phyloP scores from a whole-genome alignment of 177 flowering plant genomes.

The Telopea speciosissima region DNA sequence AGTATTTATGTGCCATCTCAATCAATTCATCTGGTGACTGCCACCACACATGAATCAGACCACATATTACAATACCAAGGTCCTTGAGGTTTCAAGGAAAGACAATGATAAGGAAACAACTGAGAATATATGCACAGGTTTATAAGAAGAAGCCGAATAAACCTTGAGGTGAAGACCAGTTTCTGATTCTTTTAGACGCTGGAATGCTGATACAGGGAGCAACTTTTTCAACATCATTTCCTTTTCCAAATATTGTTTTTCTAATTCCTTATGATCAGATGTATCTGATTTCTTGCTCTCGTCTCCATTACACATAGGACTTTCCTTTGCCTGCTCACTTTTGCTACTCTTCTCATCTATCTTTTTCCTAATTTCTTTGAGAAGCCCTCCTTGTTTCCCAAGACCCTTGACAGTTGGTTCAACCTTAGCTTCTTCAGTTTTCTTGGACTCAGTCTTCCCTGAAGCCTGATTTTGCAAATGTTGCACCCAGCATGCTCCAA shows the following conservation, averaged over 20 bases:
- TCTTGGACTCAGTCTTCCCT: conserved; percentile 63
- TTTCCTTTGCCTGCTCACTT: conserved; percentile 44
- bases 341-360: conserved; percentile 39
- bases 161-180: conserved; percentile 94
- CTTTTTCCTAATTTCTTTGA: conserved; percentile 78
- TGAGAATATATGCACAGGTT: not conserved
- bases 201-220: conserved; percentile 64
- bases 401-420: conserved; percentile 90
- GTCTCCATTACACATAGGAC: conserved; percentile 19
- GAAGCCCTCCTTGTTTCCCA: conserved; percentile 80
- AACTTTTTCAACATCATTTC: conserved; percentile 51
- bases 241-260: conserved; percentile 46
- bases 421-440: conserved; percentile 59
- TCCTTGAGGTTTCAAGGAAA: not conserved
- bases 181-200: conserved; percentile 80
- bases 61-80: not conserved
- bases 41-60: conserved; percentile 14
- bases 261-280: conserved; percentile 38
- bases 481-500: conserved; percentile 98
- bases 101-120: not conserved
- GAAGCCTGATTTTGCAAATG: conserved; percentile 86
- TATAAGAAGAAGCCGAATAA: conserved; percentile 11
- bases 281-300: conserved; percentile 29
- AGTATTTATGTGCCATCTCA: conserved; percentile 84
- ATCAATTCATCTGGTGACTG: conserved; percentile 84